A percentile compares a stretch with the other conserved stretches of the same genome.
phyloP scores from a whole-genome alignment of 2,329 filamentous ascomycete genomes.

The Aspergillus hortae region DNA sequence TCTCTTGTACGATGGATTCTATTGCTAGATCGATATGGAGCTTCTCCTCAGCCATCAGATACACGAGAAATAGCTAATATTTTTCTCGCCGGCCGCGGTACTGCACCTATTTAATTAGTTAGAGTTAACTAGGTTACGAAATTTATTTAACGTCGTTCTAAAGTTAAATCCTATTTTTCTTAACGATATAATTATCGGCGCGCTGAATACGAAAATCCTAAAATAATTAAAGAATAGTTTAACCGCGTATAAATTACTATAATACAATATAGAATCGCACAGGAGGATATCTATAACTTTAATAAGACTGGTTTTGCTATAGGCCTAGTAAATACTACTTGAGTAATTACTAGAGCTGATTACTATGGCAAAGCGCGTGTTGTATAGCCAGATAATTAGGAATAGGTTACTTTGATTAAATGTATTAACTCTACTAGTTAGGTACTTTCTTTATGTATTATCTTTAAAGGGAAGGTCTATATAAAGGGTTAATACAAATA shows the following conservation, averaged over 20 bases:
- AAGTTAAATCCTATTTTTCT: conserved; percentile 2
- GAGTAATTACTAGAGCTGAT: background rate
- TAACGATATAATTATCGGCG: conserved; percentile 5
- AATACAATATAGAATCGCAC: conserved; percentile 10
- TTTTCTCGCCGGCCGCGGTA: background rate
- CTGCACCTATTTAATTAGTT: conserved; percentile 1
- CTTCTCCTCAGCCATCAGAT: background rate
- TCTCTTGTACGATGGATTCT: background rate
- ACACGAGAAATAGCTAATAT: background rate
- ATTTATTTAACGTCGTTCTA: conserved; percentile 5
- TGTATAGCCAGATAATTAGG: background rate
- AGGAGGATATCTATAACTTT: background rate
- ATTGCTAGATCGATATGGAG: background rate
- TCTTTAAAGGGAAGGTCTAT: background rate
- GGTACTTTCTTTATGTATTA: background rate
- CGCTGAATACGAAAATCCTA: conserved; percentile 9
- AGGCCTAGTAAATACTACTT: background rate
- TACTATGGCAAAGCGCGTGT: background rate
- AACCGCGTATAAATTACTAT: conserved; percentile 4
- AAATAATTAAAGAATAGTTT: conserved; percentile 1
- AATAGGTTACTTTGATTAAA: background rate
- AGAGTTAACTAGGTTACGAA: conserved; percentile 3
- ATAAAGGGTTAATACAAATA: background rate
- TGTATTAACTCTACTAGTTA: background rate
- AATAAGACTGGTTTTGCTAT: background rate